These are phyloP conservation scores for Silybum marianum DNA, from an alignment of 129 eudicot species.

Conservation along the genomic window DNA sequence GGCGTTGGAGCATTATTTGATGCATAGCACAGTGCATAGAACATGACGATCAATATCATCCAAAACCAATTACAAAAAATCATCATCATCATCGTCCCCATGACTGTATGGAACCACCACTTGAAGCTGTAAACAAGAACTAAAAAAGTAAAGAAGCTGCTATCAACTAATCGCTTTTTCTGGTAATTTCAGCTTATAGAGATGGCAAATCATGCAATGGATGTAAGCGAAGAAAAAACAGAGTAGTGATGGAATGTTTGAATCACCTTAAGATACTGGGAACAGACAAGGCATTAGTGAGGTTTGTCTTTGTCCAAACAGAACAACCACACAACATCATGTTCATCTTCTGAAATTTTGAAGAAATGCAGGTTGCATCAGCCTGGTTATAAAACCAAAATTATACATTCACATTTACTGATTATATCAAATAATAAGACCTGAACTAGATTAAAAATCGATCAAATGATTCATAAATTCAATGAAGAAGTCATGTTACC, in stretches of 20 bases:
- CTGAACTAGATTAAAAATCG: background rate
- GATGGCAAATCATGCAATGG: background rate
- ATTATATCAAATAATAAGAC: background rate
- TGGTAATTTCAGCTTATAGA: background rate
- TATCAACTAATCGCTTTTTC: background rate
- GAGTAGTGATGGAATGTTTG: conserved; percentile 8
- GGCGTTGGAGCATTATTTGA: conserved; percentile 33
- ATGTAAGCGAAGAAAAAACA: background rate
- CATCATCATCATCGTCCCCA: conserved; percentile 29
- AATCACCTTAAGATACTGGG: conserved; percentile 39
- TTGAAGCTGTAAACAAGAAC: conserved; percentile 34
- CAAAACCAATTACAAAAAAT: background rate
- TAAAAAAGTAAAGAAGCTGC: background rate
- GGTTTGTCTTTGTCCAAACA: conserved; percentile 43
- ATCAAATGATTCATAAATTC: background rate
- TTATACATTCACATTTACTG: background rate
- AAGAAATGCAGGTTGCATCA: background rate
- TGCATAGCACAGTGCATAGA: conserved; percentile 15
- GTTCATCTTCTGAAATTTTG: conserved; percentile 38
- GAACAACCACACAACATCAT: conserved; percentile 54
- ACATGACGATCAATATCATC: conserved; percentile 13
- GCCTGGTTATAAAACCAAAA: background rate
- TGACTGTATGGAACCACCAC: conserved; percentile 29
- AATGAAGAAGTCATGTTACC: conserved; percentile 11
- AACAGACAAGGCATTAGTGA: conserved; percentile 41